Percentiles rank a stretch among this genome's conserved stretches.
These are phyloP conservation scores for Bacidia rubella DNA, from an alignment of 495 filamentous ascomycete genomes.

Conservation along the genomic window DNA sequence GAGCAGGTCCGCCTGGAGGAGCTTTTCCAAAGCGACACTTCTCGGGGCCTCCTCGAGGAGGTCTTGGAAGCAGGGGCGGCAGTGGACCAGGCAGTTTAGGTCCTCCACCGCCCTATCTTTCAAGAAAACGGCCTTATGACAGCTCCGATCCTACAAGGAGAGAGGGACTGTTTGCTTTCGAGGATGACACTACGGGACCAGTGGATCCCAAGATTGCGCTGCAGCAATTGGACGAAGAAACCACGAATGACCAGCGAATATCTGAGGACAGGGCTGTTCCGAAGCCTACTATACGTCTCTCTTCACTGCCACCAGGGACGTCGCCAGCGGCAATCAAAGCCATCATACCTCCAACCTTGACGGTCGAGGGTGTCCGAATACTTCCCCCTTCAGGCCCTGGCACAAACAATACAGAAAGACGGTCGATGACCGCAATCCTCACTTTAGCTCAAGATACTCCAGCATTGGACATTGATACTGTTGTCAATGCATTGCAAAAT, in stretches of 20 bases:
- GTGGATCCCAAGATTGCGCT: conserved; percentile 34
- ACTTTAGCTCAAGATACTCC: conserved; percentile 76
- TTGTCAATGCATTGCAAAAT: conserved; percentile 67
- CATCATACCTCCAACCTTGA: conserved; percentile 52
- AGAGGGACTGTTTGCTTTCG: conserved; percentile 41
- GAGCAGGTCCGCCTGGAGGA: conserved; percentile 27
- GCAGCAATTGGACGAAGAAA: conserved; percentile 37
- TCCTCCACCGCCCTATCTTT: conserved; percentile 38
- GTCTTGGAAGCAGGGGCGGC: conserved; percentile 26
- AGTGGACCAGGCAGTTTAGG: conserved; percentile 71
- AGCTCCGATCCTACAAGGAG: conserved; percentile 32
- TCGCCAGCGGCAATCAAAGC: conserved; percentile 62
- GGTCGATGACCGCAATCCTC: conserved; percentile 70
- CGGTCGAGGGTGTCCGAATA: conserved; percentile 66
- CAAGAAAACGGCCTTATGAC: conserved; percentile 39
- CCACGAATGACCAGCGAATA: conserved; percentile 30
- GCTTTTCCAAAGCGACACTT: conserved; percentile 44
- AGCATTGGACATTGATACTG: conserved; percentile 69
- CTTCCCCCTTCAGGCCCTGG: conserved; percentile 45
- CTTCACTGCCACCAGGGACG: conserved; percentile 45
- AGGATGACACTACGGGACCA: conserved; percentile 31
- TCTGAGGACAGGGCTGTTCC: conserved; percentile 61
- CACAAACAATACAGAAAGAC: conserved; percentile 48
- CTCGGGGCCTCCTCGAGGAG: conserved; percentile 26
- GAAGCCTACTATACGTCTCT: conserved; percentile 76